Evolutionary conservation across 371 early-diverging fungal species (phyloP), one percentile per base, ranked within the genome.

Genomic region (Apophysomyces trapeziformis): DNA sequence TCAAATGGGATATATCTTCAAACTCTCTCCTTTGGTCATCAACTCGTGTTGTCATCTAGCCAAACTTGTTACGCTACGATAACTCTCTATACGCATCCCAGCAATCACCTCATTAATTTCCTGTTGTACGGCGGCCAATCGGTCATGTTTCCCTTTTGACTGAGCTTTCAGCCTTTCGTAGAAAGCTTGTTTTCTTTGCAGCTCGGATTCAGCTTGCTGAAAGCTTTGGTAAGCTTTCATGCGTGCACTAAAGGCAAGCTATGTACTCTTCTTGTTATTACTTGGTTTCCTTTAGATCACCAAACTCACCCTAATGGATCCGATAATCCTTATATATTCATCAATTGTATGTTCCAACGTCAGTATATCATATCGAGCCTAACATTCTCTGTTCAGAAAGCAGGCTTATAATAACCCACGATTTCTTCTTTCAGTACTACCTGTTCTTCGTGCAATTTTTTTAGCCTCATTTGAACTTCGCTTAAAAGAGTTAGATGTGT

Each of bases 261-360:
- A 26, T 26, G 66, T 36, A 43, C 21, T 38, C 37, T 38, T 38
- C 26, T 38, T 58, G 38, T 37, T 35, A 50, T 21, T 7, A 50
- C 21, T 18, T 26, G 21, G 54, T 32, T 61, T 61, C 44, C 6
- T 35, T 16, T 21, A 16, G 44, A 18, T 16, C 39, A 14, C 36
- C 18, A 37, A 38, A 61, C 71, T 65, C 69, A 88, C 88, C 65
- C 90, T 85, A 66, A 93, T 91, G 0, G 94, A 89, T 4, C 89
- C 91, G 63, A 95, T 92, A 64, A 92, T 85, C n/a, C 95, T 89
- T 67, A 95, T 86, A 68, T 96, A 93, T 70, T 95, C 95, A 66
- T 95, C 95, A 46, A 92, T 90, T 0, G 90, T 94, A 54, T 90
- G 85, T 72, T 88, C 90, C 58, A 95, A 70, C 4, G 91, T 85